A percentile compares a stretch with the other conserved stretches of the same genome.
phyloP scores from a whole-genome alignment of 2,329 filamentous ascomycete genomes.

The Westerdykella aurantiaca region DNA sequence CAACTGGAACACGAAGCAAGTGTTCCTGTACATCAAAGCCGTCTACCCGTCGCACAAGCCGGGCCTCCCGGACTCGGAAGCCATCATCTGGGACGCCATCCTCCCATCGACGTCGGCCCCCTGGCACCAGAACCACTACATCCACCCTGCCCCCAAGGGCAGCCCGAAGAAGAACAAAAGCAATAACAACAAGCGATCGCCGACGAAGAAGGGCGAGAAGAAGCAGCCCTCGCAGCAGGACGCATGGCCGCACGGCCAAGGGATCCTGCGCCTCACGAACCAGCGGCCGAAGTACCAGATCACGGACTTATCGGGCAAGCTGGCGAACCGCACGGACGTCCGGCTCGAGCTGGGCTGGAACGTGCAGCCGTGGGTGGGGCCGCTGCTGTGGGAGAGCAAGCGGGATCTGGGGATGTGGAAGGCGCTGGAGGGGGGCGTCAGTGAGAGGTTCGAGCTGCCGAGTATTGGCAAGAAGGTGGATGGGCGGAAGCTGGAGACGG shows the following conservation, averaged over 20 bases:
- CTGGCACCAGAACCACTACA: constrained; percentile 47
- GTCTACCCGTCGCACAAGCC: constrained; percentile 52
- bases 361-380: constrained; percentile 93
- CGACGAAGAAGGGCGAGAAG: constrained; percentile 10
- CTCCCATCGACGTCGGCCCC: constrained; percentile 67
- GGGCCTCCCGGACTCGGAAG: constrained; percentile 48
- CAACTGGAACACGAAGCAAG: constrained; percentile 98
- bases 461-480: constrained; percentile 60
- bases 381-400: constrained; percentile 67
- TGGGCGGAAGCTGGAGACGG: constrained; percentile 44
- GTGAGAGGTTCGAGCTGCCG: constrained; percentile 60
- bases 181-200: constrained; percentile 3
- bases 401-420: constrained; percentile 56
- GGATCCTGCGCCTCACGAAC: constrained; percentile 70
- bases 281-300: constrained; percentile 96
- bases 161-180: constrained; percentile 40
- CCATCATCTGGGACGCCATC: constrained; percentile 94
- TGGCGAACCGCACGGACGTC: constrained; percentile 69
- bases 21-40: constrained; percentile 94
- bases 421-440: constrained; percentile 58
- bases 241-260: constrained; percentile 44
- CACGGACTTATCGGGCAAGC: constrained; percentile 75
- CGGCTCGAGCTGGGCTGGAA: constrained; percentile 85
- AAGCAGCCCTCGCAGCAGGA: background rate
- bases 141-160: constrained; percentile 54